phyloP scores from a whole-genome alignment of 148 eudicot species.

The Chenopodium formosanum region DNA sequence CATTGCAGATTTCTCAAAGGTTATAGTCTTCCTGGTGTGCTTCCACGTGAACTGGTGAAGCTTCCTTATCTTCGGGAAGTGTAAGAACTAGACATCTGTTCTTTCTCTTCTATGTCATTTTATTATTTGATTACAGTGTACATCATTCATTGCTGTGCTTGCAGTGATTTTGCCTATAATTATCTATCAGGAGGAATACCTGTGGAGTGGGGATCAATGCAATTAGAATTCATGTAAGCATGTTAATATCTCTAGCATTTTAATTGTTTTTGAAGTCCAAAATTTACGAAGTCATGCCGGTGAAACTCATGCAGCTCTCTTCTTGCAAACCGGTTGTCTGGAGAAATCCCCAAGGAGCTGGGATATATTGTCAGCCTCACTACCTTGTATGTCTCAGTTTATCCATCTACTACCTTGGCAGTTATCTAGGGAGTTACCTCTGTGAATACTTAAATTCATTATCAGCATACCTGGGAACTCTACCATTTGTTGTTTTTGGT shows the following conservation, averaged over 20 bases:
- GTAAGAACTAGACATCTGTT: conserved; percentile 39
- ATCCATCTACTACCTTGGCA: conserved; percentile 7
- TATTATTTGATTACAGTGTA: neutral
- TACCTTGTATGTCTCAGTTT: conserved; percentile 49
- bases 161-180: conserved; percentile 75
- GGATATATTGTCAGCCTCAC: conserved; percentile 57
- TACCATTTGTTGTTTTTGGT: neutral
- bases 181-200: conserved; percentile 70
- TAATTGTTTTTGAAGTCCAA: conserved; percentile 7
- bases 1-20: conserved; percentile 59
- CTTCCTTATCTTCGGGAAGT: conserved; percentile 53
- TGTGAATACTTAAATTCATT: neutral
- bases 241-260: conserved; percentile 5
- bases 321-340: conserved; percentile 66
- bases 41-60: conserved; percentile 53
- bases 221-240: conserved; percentile 50
- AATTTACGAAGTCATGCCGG: conserved; percentile 11
- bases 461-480: neutral
- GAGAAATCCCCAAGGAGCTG: conserved; percentile 58
- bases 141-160: conserved; percentile 6
- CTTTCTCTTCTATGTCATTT: neutral
- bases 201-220: conserved; percentile 57
- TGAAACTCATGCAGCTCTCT: conserved; percentile 54
- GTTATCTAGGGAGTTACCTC: neutral
- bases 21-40: conserved; percentile 65